Percentiles rank a stretch among this genome's conserved stretches.
Evolutionary conservation across 768 basidiomycete species (phyloP).

Genomic region (Boletus rex-veris): DNA sequence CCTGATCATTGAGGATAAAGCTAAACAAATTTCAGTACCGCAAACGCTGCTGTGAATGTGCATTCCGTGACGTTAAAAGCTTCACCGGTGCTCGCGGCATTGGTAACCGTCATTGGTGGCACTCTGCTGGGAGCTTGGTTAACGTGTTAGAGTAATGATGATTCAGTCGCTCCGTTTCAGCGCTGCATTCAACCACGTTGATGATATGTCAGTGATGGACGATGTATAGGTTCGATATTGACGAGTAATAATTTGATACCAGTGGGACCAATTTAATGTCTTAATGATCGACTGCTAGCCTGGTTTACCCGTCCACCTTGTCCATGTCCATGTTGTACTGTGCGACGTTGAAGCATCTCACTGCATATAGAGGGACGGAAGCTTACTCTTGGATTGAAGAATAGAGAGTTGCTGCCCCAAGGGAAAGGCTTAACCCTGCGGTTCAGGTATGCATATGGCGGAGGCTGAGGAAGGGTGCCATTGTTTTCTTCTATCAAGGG

Average conservation of each 20-base stretch:
- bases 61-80: slow-evolving; percentile 14
- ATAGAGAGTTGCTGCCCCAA: slow-evolving; percentile 81
- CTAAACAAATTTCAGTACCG: slow-evolving; percentile 8
- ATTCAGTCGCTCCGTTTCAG: not conserved
- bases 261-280: not conserved
- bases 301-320: slow-evolving; percentile 24
- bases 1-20: not conserved
- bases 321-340: slow-evolving; percentile 68
- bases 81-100: slow-evolving; percentile 28
- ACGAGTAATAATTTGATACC: not conserved
- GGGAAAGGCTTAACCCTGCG: slow-evolving; percentile 75
- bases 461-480: slow-evolving; percentile 65
- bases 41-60: slow-evolving; percentile 14
- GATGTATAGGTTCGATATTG: not conserved
- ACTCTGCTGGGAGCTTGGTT: slow-evolving; percentile 41
- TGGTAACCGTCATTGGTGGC: slow-evolving; percentile 30
- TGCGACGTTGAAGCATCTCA: slow-evolving; percentile 2
- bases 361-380: not conserved
- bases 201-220: not conserved
- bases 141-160: slow-evolving; percentile 24
- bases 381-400: slow-evolving; percentile 73
- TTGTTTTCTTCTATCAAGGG: slow-evolving; percentile 71
- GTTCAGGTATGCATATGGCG: slow-evolving; percentile 77
- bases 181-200: too few relatives aligned
- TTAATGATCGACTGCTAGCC: not conserved